Evolutionary conservation across 768 basidiomycete genomes (phyloP), one percentile per base, ranked within the genome.

Genomic region (Pulveroboletus frians): DNA sequence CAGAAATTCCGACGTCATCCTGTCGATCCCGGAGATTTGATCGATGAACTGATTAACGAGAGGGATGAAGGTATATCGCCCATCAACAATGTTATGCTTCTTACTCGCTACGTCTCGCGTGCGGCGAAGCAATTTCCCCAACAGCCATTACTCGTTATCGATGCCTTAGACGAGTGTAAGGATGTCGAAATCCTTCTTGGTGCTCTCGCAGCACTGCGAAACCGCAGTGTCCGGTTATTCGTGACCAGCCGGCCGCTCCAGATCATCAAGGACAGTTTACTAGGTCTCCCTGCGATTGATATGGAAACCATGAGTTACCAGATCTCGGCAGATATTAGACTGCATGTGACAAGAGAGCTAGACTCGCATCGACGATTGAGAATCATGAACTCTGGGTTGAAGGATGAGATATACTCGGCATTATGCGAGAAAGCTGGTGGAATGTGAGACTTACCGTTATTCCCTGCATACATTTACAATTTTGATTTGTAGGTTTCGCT

Each of bases 151-250:
- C 10, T 51, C 9, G 41, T 57, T 1, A 50, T 57, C 10, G 56
- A 57, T 15, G 53, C 50, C 1, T 30, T 55, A 3, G 54, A 57
- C n/a, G 56, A 57, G 23, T 57, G 53, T 30, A 35, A 32, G n/a
- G 18, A 50, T 6, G 3, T 51, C n/a, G 43, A 48, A 13, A 21
- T 34, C 1, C 27, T 50, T 5, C 49, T 56, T 1, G 9, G 9
- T n/a, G 46, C 30, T 9, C 23, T 56, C 4, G 9, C 9, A 3
- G 20, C 41, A 4, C 9, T 50, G 18, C 34, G 30, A 3, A 23
- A 39, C 8, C 43, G 46, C 3, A 29, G 37, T 4, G 13, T 54
- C 9, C 47, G 40, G 10, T 18, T 57, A 9, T 49, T 57, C 6
- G 34, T 39, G 4, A 49, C 32, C 32, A 54, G 56, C 36, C 27